Evolutionary conservation across 306 rosid species (phyloP), one percentile per base, ranked within the genome.

Genomic region (Gastrolobium villosum): DNA sequence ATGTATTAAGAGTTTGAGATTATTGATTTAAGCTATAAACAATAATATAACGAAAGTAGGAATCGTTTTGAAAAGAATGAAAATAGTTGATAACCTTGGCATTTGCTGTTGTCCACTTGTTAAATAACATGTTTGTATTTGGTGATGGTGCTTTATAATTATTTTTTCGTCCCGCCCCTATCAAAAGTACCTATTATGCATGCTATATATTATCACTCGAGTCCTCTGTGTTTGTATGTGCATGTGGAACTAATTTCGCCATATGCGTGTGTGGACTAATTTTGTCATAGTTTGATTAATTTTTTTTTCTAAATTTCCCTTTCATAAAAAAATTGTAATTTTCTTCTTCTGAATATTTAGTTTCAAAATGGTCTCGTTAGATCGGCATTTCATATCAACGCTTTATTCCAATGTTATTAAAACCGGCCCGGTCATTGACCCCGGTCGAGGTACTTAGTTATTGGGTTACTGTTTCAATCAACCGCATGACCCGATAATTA

Each of bases 101-200:
- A 57, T 65, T 50, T 62, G 28, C 80, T 72, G 64, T 34, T 44
- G 39, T 55, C 62, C 69, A 72, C 10, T 65, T 74, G 50, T 72
- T 61, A 67, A 67, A 72, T 66, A 67, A 43, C 69, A 46, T 76
- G 63, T 48, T 71, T 64, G 76, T 62, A 52, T 60, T 45, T 62
- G 76, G 14, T 71, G 86, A 84, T 57, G 48, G 50, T 68, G 30
- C 9, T 39, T 48, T 20, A 46, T 59, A 4, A 54, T 63, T 54
- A 41, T 26, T 30, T 65, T 55, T 34, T 46, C 5, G 45, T 43
- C 31, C 28, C 64, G 54, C 26, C 70, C 70, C 55, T 50, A 53
- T 82, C 41, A 10, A 72, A 45, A 34, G 10, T 37, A 63, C 61
- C 55, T 63, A 67, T 57, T 30, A 30, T 44, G 7, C 67, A 63